Evolutionary conservation across 441 rosid species (phyloP).

Genomic region (Gossypium schwendimanii): DNA sequence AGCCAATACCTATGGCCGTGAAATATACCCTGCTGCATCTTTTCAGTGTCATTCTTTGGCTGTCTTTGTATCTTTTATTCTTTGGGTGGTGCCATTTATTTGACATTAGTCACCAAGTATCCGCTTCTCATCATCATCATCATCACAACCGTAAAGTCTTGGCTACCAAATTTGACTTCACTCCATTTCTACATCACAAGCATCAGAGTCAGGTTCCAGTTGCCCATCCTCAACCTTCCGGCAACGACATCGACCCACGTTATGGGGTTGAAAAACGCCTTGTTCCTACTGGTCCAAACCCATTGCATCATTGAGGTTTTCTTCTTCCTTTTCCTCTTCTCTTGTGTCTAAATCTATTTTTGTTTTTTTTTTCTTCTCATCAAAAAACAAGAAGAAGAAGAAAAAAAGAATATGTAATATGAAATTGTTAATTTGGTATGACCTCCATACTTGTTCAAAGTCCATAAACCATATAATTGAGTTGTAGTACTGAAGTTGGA

Average conservation of each 20-base stretch:
- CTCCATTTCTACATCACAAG: slow-evolving; percentile 31
- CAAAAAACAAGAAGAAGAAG: not conserved
- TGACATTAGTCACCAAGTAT: not conserved
- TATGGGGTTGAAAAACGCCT: slow-evolving; percentile 52
- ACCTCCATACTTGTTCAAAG: slow-evolving; percentile 15
- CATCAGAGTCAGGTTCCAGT: not conserved
- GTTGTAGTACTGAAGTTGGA: not conserved
- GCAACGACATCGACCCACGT: slow-evolving; percentile 34
- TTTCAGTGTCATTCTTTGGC: slow-evolving; percentile 12
- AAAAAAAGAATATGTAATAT: slow-evolving; percentile 5
- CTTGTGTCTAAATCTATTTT: not conserved
- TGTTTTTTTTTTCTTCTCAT: slow-evolving; percentile 16
- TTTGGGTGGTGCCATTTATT: slow-evolving; percentile 11
- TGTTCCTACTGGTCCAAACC: slow-evolving; percentile 83
- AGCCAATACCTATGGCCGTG: slow-evolving; percentile 2
- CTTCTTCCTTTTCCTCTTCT: not conserved
- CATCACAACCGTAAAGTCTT: slow-evolving; percentile 26
- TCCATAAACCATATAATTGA: not conserved
- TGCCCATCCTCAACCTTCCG: slow-evolving; percentile 12
- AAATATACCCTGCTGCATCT: slow-evolving; percentile 4
- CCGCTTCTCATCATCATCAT: not conserved
- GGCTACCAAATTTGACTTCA: slow-evolving; percentile 35
- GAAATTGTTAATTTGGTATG: slow-evolving; percentile 17
- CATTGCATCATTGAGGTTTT: slow-evolving; percentile 61
- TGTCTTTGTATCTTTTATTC: slow-evolving; percentile 20